Evolutionary conservation across 768 basidiomycete species (phyloP), one percentile per base, ranked within the genome.

Genomic region (Hysterangium stoloniferum): DNA sequence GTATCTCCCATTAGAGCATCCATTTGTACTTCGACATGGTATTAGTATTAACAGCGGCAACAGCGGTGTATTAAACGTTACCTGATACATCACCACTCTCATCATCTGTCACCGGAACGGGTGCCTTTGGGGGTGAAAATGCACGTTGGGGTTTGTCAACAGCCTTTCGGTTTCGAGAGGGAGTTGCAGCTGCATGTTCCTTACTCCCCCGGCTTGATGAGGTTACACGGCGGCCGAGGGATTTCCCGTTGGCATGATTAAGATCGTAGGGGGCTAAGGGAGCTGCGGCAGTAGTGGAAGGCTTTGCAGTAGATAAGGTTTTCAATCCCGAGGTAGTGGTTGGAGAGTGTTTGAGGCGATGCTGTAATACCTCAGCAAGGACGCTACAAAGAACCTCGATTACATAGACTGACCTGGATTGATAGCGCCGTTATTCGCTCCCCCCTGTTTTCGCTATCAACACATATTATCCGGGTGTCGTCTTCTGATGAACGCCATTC

Each of bases 401-500:
- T 29, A 20, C n/a, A 22, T 4, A 51, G n/a, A 60, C 69, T 36
- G 54, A 79, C 84, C 70, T 83, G 81, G 28, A 83, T 71, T 45
- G 71, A 67, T 24, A 87, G 71, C 29, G 72, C 73, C 52, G 74
- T 68, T 15, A 88, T 67, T 6, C 72, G 64, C 52, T 62, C 66
- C 8, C 37, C 49, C 4, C 4, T n/a, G 7, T 71, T 74, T 28
- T 55, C 65, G 28, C 76, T 71, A 52, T 77, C 77, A 8, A 86
- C 61, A 6, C 60, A 57, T 44, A 85, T 68, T 4, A 64, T 57
- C 59, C 74, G 83, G 0, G 82, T 78, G n/a, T 73, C 72, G 54
- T 79, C 79, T 55, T 88, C 84, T 32, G 83, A 63, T 13, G 76
- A 71, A 28, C 86, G 79, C 17, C 86, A 65, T 56, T 85, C 82